Percentiles rank a stretch among this genome's conserved stretches.
Conservation (phyloP, 23 red algal species). For the Gracilaria gracilis region DNA sequence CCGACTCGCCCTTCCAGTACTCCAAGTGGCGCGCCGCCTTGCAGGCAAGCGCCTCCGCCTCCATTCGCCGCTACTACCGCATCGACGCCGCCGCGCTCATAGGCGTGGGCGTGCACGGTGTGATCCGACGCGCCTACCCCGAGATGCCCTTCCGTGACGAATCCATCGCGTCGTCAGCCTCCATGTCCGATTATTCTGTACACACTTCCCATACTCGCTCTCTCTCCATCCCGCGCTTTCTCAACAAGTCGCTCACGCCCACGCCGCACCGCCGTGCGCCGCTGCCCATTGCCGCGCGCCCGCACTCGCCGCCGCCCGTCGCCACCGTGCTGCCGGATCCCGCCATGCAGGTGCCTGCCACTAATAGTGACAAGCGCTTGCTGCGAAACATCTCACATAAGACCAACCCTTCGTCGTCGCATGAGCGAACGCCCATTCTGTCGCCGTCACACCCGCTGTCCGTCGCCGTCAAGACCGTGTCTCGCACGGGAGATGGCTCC, state of each 20-base stretch:
- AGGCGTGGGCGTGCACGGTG: slow-evolving; percentile 59
- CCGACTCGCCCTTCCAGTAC: slow-evolving; percentile 67
- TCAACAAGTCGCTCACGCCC: background rate
- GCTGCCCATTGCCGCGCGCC: background rate
- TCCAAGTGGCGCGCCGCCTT: slow-evolving; percentile 50
- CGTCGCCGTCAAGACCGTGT: slow-evolving; percentile 58
- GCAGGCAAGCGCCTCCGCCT: slow-evolving; percentile 23
- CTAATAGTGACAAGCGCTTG: slow-evolving; percentile 43
- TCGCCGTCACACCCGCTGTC: slow-evolving; percentile 12
- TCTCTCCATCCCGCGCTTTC: slow-evolving; percentile 26
- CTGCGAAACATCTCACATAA: slow-evolving; percentile 25
- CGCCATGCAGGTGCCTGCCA: slow-evolving; percentile 28
- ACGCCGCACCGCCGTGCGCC: background rate
- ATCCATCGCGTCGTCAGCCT: slow-evolving; percentile 40
- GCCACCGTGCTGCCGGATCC: background rate
- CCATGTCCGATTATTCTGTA: slow-evolving; percentile 37
- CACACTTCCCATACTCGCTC: slow-evolving; percentile 12
- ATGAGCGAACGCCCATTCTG: background rate
- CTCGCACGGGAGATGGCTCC: slow-evolving; percentile 39
- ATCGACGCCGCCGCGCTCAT: slow-evolving; percentile 44
- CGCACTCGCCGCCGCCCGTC: background rate
- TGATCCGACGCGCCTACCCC: slow-evolving; percentile 47
- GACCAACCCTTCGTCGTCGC: background rate
- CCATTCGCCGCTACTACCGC: slow-evolving; percentile 37
- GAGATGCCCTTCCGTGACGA: slow-evolving; percentile 23